Conservation (phyloP, 768 basidiomycete genomes). For the Amanita phalloides region DNA sequence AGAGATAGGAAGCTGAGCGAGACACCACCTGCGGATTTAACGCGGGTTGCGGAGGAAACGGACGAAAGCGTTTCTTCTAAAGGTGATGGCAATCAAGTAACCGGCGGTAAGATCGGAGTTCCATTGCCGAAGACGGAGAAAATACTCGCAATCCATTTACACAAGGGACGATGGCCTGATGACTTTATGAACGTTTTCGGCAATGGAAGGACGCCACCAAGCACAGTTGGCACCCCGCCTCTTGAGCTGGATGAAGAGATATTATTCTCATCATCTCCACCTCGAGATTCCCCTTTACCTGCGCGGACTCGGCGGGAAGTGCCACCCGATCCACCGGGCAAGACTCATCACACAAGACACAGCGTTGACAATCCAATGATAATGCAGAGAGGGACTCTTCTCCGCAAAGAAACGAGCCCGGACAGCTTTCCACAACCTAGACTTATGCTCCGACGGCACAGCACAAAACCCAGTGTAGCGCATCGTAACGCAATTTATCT, state of each 20-base stretch:
- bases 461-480: conserved; percentile 32
- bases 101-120: conserved; percentile 23
- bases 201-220: conserved; percentile 10
- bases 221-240: conserved; percentile 14
- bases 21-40: conserved; percentile 45
- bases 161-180: conserved; percentile 78
- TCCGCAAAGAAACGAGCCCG: conserved; percentile 47
- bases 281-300: conserved; percentile 48
- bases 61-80: conserved; percentile 41
- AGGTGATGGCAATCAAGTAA: conserved; percentile 19
- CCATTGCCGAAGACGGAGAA: conserved; percentile 18
- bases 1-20: conserved; percentile 62
- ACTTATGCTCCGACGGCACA: conserved; percentile 46
- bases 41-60: conserved; percentile 63
- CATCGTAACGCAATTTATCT: conserved; percentile 38
- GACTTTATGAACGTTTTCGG: conserved; percentile 58
- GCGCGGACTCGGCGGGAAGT: conserved; percentile 32
- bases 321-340: conserved; percentile 36
- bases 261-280: conserved; percentile 20
- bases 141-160: conserved; percentile 40
- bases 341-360: conserved; percentile 53
- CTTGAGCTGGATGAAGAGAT: conserved; percentile 5
- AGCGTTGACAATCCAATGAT: conserved; percentile 45
- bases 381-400: conserved; percentile 35
- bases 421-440: conserved; percentile 32